Base-by-base conservation (phyloP, 139 green algal genomes). In the Asterochloris sp. region DNA sequence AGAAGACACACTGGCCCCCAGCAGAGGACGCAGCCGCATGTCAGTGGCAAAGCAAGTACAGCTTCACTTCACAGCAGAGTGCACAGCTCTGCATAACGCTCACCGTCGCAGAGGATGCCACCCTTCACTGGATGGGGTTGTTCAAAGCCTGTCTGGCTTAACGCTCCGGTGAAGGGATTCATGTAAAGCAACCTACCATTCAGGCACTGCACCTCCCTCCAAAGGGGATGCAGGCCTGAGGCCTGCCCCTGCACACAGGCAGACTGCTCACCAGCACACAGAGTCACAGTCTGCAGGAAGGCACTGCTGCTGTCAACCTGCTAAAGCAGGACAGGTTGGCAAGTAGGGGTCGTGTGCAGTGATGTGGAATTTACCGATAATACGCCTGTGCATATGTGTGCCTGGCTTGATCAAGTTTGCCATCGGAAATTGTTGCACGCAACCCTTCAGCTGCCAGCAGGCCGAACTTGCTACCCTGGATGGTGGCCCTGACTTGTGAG, bases 81-180 rank as follows among this genome's bases (percentile, higher is more conserved):
- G 13, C 10, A 69, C 10, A 76, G 26, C 19, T 60, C 82, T 73
- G 85, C 80, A 8, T 10, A 28, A 64, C 82, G 84, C 87, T 92
- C 93, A 78, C 92, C 90, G 64, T 94, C 91, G 0, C 86, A 85
- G 60, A 94, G 81, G 28, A 95, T 91, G 75, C 91, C 90, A 29
- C 91, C 87, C 0, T 15, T n/a, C 28, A 89, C 83, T 0, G 76
- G 74, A 9, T 74, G 54, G 27, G 85, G 80, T 13, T 81, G 73
- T 0, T 75, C 13, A 68, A 89, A 87, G 21, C 68, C 29, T 66
- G 80, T 10, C 69, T 78, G 24, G 47, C 73, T 76, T 14, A 92
- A 19, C 0, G 62, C 16, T 0, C 89, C 91, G 12, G 74, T 90
- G 81, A 83, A 93, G 0, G 86, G 80, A 84, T 94, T 92, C 17